Percentiles rank a stretch among this genome's conserved stretches.
phyloP scores from a whole-genome alignment of 108 stramenopile species.

The Discostella pseudostelligera region DNA sequence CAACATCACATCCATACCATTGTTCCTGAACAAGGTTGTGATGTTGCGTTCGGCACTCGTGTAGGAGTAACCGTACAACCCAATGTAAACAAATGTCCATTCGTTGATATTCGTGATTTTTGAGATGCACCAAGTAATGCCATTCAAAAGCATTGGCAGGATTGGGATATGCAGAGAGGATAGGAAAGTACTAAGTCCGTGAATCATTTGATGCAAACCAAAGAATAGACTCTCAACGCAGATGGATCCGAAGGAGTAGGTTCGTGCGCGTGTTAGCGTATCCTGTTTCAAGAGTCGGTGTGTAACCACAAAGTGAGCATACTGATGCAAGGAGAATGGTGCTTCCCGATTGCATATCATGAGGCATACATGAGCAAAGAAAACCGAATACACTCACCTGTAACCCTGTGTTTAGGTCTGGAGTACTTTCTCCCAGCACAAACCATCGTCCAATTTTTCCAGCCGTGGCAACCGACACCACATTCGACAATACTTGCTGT shows the following conservation, averaged over 20 bases:
- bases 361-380: no score
- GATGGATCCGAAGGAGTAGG: constrained; percentile 72
- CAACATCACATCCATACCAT: constrained; percentile 61
- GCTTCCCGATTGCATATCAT: no score
- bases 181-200: constrained; percentile 57
- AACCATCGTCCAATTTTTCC: constrained; percentile 70
- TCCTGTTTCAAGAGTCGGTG: constrained; percentile 4
- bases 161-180: constrained; percentile 1
- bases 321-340: no score
- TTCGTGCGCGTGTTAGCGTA: constrained; percentile 46
- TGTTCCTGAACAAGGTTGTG: constrained; percentile 59
- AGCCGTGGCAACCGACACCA: constrained; percentile 60
- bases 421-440: not conserved
- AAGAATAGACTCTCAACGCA: constrained; percentile 79
- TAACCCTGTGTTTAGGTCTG: not conserved
- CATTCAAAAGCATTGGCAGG: not conserved
- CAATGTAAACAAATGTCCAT: constrained; percentile 51
- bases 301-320: no score
- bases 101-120: not conserved
- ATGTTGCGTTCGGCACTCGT: constrained; percentile 60
- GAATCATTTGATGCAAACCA: constrained; percentile 59
- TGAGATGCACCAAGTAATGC: not conserved
- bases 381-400: constrained; percentile 1
- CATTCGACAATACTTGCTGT: constrained; percentile 64
- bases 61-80: constrained; percentile 78